These are phyloP conservation scores for Sonneratia caseolaris DNA, from an alignment of 345 rosid genomes.

Conservation along the genomic window DNA sequence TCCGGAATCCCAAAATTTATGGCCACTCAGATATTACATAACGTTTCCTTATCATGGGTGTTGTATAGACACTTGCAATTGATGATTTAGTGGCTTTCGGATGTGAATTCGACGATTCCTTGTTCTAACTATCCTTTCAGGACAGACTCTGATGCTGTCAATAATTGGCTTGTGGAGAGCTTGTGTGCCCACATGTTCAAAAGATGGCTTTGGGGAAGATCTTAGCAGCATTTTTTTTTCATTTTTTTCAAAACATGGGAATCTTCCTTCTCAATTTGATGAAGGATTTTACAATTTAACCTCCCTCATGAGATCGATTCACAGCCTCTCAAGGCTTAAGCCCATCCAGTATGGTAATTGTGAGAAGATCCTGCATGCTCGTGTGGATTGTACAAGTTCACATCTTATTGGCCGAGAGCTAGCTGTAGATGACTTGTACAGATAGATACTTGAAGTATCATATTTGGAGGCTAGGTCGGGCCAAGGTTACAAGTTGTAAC, in stretches of 20 bases:
- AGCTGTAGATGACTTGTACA: not conserved
- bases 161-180: not conserved
- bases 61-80: too few species aligned
- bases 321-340: not conserved
- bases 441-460: not conserved
- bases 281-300: not conserved
- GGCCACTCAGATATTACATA: not conserved
- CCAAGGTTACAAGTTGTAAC: not conserved
- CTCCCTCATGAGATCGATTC: not conserved
- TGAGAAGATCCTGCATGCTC: not conserved
- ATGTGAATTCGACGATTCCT: not conserved
- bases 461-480: not conserved
- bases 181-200: not conserved
- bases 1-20: not conserved
- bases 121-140: too few species aligned
- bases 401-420: too few species aligned
- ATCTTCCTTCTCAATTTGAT: not conserved
- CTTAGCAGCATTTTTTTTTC: not conserved
- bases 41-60: too few species aligned
- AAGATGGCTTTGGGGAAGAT: not conserved
- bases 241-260: not conserved
- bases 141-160: not conserved
- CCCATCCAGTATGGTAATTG: not conserved
- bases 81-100: not conserved
- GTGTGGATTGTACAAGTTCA: not conserved